Conservation (phyloP, 2,329 filamentous ascomycete species). For the Albophoma yamanashiensis region DNA sequence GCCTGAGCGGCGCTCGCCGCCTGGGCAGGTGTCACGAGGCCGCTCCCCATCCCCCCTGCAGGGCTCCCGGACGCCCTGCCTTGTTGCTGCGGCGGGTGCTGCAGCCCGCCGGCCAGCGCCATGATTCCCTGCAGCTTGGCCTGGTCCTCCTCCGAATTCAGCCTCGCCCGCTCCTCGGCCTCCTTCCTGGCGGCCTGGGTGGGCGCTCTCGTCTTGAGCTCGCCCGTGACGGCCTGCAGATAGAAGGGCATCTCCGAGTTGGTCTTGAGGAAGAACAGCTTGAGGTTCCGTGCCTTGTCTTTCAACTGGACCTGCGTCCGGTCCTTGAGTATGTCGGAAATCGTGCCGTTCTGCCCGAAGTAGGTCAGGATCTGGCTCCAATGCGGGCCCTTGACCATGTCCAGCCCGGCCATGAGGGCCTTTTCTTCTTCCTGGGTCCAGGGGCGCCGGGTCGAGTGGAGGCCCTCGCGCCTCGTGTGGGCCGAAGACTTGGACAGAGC, state of each 20-base stretch:
- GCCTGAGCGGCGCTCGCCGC: slow-evolving; percentile 16
- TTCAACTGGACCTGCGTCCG: slow-evolving; percentile 87
- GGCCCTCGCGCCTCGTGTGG: slow-evolving; percentile 43
- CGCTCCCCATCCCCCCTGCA: slow-evolving; percentile 13
- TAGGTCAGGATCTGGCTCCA: slow-evolving; percentile 87
- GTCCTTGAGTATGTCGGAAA: slow-evolving; percentile 77
- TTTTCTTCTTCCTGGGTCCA: slow-evolving; percentile 89
- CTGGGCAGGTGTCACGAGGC: slow-evolving; percentile 23
- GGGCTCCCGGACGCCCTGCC: slow-evolving; percentile 13
- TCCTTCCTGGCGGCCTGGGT: slow-evolving; percentile 61
- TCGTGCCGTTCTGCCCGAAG: slow-evolving; percentile 68
- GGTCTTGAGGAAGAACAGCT: slow-evolving; percentile 85
- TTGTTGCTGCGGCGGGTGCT: slow-evolving; percentile 25
- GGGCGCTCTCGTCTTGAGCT: slow-evolving; percentile 76
- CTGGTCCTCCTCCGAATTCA: slow-evolving; percentile 49
- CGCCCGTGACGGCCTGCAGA: slow-evolving; percentile 76
- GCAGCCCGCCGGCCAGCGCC: slow-evolving; percentile 40
- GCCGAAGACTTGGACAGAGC: slow-evolving; percentile 45
- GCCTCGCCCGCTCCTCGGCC: slow-evolving; percentile 50
- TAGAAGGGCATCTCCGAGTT: slow-evolving; percentile 87
- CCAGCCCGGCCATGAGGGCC: slow-evolving; percentile 78
- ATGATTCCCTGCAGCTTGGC: slow-evolving; percentile 51
- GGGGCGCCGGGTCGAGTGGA: slow-evolving; percentile 58
- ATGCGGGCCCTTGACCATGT: slow-evolving; percentile 81
- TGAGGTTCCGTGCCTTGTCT: slow-evolving; percentile 83